Evolutionary conservation across 2,329 filamentous ascomycete genomes (phyloP).

Genomic region (Aspergillus quadrilineatus): DNA sequence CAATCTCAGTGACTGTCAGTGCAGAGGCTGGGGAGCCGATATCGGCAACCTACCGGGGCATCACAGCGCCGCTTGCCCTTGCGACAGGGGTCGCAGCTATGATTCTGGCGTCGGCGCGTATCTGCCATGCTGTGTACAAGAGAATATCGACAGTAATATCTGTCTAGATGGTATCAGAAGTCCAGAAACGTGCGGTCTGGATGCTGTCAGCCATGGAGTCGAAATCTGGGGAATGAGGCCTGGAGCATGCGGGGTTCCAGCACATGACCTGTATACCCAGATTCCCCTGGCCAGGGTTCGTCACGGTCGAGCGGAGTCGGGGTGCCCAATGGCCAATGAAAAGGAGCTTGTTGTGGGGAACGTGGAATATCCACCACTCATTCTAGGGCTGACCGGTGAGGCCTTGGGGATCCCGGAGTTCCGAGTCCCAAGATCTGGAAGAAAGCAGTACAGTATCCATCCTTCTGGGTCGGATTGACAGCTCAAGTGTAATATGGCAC

Average conservation of each 20-base stretch:
- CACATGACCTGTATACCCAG: neutral
- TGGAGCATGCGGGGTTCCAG: neutral
- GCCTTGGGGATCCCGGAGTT: neutral
- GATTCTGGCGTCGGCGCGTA: slow-evolving; percentile 8
- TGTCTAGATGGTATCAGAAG: neutral
- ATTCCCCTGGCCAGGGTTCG: neutral
- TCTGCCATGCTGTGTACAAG: neutral
- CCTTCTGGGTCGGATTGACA: neutral
- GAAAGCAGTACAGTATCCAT: neutral
- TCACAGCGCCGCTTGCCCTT: slow-evolving; percentile 12
- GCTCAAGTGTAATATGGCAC: too few relatives aligned
- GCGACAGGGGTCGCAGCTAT: slow-evolving; percentile 13
- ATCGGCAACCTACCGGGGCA: neutral
- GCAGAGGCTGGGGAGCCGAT: neutral
- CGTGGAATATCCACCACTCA: neutral
- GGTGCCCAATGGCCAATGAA: neutral
- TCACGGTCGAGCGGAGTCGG: neutral
- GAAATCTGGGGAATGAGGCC: neutral
- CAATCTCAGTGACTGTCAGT: neutral
- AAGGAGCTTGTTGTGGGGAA: neutral
- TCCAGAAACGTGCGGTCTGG: neutral
- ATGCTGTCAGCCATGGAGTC: neutral
- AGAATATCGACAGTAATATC: neutral
- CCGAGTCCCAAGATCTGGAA: neutral
- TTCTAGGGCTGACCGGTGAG: neutral